Conservation (phyloP, 495 filamentous ascomycete genomes). For the Trichoderma erinaceum region DNA sequence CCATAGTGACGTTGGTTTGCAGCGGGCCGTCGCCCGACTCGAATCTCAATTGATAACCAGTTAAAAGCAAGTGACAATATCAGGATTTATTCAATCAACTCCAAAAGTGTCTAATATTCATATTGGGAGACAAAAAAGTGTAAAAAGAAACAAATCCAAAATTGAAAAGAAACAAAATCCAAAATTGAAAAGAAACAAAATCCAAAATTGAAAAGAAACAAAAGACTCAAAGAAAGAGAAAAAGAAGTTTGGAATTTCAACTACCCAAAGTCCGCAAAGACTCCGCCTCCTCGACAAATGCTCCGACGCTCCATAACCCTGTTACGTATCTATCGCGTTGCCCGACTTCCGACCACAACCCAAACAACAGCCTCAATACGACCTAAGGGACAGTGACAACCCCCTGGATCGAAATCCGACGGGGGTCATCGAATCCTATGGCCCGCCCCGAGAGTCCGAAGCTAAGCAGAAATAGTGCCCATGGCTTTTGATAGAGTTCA, state of each 20-base stretch:
- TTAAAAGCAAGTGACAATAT: neutral
- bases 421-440: neutral
- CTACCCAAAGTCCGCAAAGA: neutral
- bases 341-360: neutral
- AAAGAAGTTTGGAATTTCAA: no score
- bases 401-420: neutral
- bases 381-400: neutral
- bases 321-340: neutral
- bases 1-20: neutral
- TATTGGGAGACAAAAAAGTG: neutral
- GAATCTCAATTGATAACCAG: no score
- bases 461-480: neutral
- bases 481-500: neutral
- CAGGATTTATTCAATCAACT: no score
- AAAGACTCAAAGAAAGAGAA: no score
- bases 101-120: neutral
- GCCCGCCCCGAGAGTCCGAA: constrained; percentile 2
- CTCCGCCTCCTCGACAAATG: constrained; percentile 3
- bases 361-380: neutral
- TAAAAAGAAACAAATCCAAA: neutral
- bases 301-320: neutral
- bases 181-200: neutral
- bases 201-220: no score
- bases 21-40: constrained; percentile 6
- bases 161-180: neutral